A percentile compares a stretch with the other conserved stretches of the same genome.
Evolutionary conservation across 139 green algal species (phyloP).

Genomic region (Chlamydomonas schloesseri): DNA sequence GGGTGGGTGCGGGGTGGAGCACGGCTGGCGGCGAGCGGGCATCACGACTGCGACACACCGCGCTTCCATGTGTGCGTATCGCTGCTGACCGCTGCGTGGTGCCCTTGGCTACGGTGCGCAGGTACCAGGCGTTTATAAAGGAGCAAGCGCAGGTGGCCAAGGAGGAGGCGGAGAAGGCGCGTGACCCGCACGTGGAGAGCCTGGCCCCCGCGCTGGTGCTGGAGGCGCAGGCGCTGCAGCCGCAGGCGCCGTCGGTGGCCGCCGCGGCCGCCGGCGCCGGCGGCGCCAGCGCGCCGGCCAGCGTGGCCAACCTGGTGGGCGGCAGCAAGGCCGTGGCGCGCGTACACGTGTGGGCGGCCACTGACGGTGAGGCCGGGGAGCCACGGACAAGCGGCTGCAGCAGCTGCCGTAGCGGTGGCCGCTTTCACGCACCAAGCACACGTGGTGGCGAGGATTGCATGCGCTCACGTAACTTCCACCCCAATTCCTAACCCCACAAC

Average conservation of each 20-base stretch:
- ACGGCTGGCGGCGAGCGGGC: too few relatives aligned
- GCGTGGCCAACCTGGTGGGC: neutral
- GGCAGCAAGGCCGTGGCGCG: constrained; percentile 12
- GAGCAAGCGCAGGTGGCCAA: neutral
- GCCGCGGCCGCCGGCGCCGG: neutral
- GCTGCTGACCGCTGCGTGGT: too few relatives aligned
- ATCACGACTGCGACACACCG: too few relatives aligned
- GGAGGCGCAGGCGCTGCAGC: constrained; percentile 15
- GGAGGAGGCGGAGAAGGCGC: constrained; percentile 4
- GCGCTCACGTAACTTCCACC: too few relatives aligned
- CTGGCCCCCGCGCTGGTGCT: constrained; percentile 26
- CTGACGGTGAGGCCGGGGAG: neutral
- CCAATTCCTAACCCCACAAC: too few relatives aligned
- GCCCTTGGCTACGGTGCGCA: too few relatives aligned
- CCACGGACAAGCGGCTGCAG: too few relatives aligned
- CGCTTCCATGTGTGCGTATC: too few relatives aligned
- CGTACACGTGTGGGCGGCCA: constrained; percentile 38
- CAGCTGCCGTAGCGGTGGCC: too few relatives aligned
- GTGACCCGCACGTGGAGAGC: constrained; percentile 11
- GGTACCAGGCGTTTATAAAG: neutral
- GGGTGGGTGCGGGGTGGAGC: neutral
- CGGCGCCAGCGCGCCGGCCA: neutral
- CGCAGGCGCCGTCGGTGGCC: neutral
- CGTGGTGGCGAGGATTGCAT: neutral
- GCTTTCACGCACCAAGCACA: too few relatives aligned